These are phyloP conservation scores for Allomyces macrogynus DNA, from an alignment of 192 early-diverging fungal species.

Conservation along the genomic window DNA sequence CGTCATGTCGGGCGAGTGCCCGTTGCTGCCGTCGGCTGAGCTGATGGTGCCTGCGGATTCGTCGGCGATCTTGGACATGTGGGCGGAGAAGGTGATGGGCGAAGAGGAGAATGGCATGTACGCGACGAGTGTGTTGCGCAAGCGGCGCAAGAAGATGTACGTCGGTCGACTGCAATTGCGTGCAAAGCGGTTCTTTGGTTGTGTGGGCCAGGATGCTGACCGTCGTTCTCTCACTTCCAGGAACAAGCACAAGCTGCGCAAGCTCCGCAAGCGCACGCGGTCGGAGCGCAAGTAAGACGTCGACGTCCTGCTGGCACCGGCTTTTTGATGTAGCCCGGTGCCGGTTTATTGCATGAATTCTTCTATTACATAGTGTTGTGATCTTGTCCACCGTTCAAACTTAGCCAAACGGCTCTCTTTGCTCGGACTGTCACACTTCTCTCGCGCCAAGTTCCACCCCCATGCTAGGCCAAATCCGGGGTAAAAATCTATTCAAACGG, in stretches of 20 bases:
- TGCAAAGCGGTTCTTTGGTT: background rate
- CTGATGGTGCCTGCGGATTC: background rate
- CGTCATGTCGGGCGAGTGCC: background rate
- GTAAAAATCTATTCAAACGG: too few relatives aligned
- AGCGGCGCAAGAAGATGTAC: background rate
- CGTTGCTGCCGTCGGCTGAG: background rate
- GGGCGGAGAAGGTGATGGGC: background rate
- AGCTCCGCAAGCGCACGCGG: background rate
- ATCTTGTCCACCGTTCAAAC: too few relatives aligned
- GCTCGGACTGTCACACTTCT: too few relatives aligned
- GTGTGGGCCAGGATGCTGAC: background rate
- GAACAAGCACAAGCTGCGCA: conserved; percentile 1
- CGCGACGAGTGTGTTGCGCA: background rate
- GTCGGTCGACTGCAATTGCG: background rate
- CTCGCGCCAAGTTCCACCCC: too few relatives aligned
- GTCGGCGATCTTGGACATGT: background rate
- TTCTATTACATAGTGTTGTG: too few relatives aligned
- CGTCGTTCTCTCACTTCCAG: background rate
- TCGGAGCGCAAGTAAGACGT: background rate
- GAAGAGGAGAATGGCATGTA: background rate
- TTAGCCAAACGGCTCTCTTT: too few relatives aligned
- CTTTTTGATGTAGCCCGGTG: too few relatives aligned
- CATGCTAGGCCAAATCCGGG: too few relatives aligned
- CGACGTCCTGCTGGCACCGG: background rate
- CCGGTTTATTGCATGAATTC: too few relatives aligned